Evolutionary conservation across 345 rosid species (phyloP), one percentile per base, ranked within the genome.

Genomic region (Gynandropsis gynandra): DNA sequence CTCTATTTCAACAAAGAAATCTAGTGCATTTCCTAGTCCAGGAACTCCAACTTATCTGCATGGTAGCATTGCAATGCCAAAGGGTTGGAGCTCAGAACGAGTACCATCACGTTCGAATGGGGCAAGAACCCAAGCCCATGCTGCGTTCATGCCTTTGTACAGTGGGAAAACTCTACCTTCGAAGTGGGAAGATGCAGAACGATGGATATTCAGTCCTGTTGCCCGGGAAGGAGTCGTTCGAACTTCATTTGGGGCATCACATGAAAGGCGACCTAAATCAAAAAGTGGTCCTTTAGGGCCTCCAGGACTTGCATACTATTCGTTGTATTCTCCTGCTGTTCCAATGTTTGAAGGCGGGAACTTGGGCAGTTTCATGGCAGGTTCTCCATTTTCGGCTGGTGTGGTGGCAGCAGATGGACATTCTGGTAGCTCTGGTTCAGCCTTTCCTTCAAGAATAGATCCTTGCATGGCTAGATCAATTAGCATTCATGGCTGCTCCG

Each of bases 181-280:
- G 0, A 92, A 92, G 40, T 92, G 98, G 98, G 98, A 92, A 74
- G 98, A 92, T 63, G 98, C 98, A 4, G 98, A 92, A 84, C 77
- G 98, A 72, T 92, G 98, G 98, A 92, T 92, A 57, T 64, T 79
- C 38, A 92, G 98, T 75, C 98, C 98, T 13, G 77, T 87, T 54
- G 72, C 85, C 5, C 83, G 80, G 15, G 96, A 84, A 58, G 72
- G 79, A 62, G 71, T 44, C 7, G 52, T 57, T 1, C 80, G 76
- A 31, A 74, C 76, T 43, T 79, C 92, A 7, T 37, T 78, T 45
- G 72, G 52, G 9, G 68, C 72, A 4, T 73, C 76, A 20, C 85
- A 78, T 20, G 64, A 58, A 32, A 68, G 87, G 67, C 70, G 76
- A 53, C 98, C 96, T 11, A 92, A 84, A 65, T 87, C 98, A 4